phyloP scores from a whole-genome alignment of 2,329 filamentous ascomycete species.

The Colletotrichum magnum region DNA sequence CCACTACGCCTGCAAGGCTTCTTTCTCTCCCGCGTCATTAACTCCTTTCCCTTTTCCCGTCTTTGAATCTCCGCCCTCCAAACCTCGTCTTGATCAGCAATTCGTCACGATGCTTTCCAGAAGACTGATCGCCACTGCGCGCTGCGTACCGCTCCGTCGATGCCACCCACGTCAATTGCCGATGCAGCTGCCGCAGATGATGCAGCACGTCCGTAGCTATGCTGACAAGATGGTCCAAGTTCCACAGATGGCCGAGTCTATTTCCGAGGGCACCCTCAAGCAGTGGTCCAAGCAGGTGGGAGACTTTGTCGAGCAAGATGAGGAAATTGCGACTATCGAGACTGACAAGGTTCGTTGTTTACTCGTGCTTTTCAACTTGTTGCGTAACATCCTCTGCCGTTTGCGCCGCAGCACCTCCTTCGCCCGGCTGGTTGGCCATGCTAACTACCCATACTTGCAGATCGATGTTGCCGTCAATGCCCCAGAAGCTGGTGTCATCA shows the following conservation, averaged over 20 bases:
- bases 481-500: constrained; percentile 89
- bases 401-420: background rate
- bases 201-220: constrained; percentile 72
- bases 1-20: background rate
- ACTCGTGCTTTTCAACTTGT: background rate
- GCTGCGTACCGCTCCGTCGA: constrained; percentile 60
- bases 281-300: constrained; percentile 94
- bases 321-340: constrained; percentile 98
- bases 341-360: constrained; percentile 86
- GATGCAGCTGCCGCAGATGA: constrained; percentile 63
- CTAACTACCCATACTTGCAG: constrained; percentile 59
- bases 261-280: constrained; percentile 96
- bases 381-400: constrained; percentile 1
- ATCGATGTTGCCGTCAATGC: constrained; percentile 98
- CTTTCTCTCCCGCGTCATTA: background rate
- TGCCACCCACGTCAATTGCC: constrained; percentile 49
- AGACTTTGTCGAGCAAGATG: constrained; percentile 94
- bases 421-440: too few species aligned
- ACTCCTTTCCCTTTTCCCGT: background rate
- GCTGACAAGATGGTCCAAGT: constrained; percentile 93
- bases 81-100: background rate
- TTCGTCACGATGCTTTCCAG: constrained; percentile 58
- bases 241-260: constrained; percentile 98
- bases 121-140: constrained; percentile 58
- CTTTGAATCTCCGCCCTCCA: background rate